phyloP scores from a whole-genome alignment of 805 yeast species.

The Ogataea wickerhamii region DNA sequence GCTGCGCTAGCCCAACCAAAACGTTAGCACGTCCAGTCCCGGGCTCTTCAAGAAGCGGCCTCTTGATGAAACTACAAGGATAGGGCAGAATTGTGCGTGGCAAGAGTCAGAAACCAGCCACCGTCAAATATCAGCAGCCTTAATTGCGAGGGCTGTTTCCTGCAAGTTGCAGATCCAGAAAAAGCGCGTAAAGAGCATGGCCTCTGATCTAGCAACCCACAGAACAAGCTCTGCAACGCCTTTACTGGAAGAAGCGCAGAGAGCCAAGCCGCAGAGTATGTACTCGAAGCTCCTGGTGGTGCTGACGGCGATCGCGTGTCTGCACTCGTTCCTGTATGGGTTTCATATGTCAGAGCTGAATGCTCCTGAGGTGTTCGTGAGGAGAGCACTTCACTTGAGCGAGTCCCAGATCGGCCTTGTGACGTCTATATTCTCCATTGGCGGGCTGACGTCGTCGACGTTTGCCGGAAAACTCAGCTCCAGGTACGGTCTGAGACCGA shows the following conservation, averaged over 20 bases:
- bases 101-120: too few species aligned
- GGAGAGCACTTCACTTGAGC: slow-evolving; percentile 14
- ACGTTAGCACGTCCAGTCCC: too few species aligned
- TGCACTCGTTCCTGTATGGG: slow-evolving; percentile 87
- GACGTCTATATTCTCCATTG: slow-evolving; percentile 77
- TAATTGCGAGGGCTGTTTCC: too few species aligned
- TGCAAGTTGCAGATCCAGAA: too few species aligned
- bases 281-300: slow-evolving; percentile 34
- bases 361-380: slow-evolving; percentile 72
- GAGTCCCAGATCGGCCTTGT: slow-evolving; percentile 63
- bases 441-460: slow-evolving; percentile 76
- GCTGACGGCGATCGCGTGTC: slow-evolving; percentile 56
- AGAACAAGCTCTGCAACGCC: slow-evolving; percentile 16
- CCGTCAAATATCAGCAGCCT: too few species aligned
- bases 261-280: not conserved
- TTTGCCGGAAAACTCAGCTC: slow-evolving; percentile 66
- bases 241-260: slow-evolving; percentile 1
- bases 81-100: too few species aligned
- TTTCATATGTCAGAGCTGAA: slow-evolving; percentile 93
- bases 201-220: too few species aligned
- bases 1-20: too few species aligned
- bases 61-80: too few species aligned
- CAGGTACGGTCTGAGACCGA: slow-evolving; percentile 55
- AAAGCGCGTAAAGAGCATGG: too few species aligned
- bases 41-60: too few species aligned